A percentile compares a stretch with the other conserved stretches of the same genome.
Conservation (phyloP, 2,329 filamentous ascomycete genomes). For the Curvularia sp. region DNA sequence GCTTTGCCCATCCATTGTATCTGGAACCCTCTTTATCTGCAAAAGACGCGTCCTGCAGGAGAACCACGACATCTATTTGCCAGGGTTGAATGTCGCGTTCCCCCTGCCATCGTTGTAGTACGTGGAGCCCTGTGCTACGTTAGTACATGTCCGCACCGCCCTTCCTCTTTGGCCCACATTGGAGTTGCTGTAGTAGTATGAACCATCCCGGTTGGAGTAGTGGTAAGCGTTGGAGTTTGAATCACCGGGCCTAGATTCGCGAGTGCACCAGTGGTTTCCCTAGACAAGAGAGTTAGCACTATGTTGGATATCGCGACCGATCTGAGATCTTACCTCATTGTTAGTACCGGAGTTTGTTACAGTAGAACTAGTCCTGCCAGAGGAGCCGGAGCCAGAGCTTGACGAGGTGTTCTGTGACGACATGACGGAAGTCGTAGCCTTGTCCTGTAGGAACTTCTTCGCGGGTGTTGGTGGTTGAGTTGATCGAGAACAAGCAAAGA, state of each 20-base stretch:
- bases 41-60: neutral
- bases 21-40: neutral
- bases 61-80: conserved; percentile 24
- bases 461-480: neutral
- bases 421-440: neutral
- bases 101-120: conserved; percentile 51
- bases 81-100: conserved; percentile 37
- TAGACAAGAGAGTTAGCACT: conserved; percentile 13
- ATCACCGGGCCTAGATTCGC: conserved; percentile 49
- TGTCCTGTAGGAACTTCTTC: neutral
- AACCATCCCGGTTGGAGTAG: conserved; percentile 47
- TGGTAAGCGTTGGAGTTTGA: conserved; percentile 51
- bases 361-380: conserved; percentile 42
- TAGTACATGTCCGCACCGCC: neutral
- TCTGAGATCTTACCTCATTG: conserved; percentile 29
- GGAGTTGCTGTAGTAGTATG: conserved; percentile 52
- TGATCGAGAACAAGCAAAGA: neutral
- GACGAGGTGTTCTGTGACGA: conserved; percentile 18
- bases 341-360: conserved; percentile 53
- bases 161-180: conserved; percentile 8
- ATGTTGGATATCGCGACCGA: neutral
- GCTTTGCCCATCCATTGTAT: neutral
- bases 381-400: conserved; percentile 17
- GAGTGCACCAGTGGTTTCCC: conserved; percentile 53
- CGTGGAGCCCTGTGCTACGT: conserved; percentile 34